Base-by-base conservation (phyloP, 2,329 filamentous ascomycete genomes). In the Ophioceras dolichostomum region DNA sequence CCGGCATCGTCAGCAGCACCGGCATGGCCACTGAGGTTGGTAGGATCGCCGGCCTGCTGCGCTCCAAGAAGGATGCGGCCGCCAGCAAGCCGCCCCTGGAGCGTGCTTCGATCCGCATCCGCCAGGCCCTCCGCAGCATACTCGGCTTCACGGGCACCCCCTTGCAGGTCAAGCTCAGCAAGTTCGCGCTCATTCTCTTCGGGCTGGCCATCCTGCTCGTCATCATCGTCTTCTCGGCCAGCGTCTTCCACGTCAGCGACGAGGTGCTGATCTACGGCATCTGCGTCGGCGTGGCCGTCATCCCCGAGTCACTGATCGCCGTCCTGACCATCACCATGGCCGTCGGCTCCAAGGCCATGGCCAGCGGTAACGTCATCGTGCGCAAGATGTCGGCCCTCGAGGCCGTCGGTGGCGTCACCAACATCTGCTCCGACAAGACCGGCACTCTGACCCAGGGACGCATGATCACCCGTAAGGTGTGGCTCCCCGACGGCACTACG, bases 1-100 rank as follows among this genome's bases (percentile, higher is more conserved):
- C 65, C 10, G 80, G 79, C 41, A 71, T 85, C 37, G 79, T 84
- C 34, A 69, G 78, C 36, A 68, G 73, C 21, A 82, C 75, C n/a
- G 80, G 74, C 31, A 83, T 73, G 68, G 50, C 59, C 43, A 75
- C 70, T 19, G 68, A 75, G 51, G 67, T 76, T 32, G 71, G 71
- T 43, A 64, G 63, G 41, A 73, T 76, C 42, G 71, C 71, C n/a
- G 61, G 51, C 41, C 58, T 69, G 42, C 62, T 82, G 20, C 67
- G 70, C 19, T 65, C 67, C 24, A 65, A 62, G 47, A 56, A 60
- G 29, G 56, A 43, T 41, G 52, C 42, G 49, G 59, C 41, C 58
- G 66, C 41, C 51, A 64, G 42, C 30, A 48, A 51, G 18, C 42
- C 44, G 2, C 29, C 19, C 18, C 36, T 41, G 40, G 36, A 34